Percentiles rank a stretch among this genome's conserved stretches.
Evolutionary conservation across 2,329 filamentous ascomycete species (phyloP).

Genomic region (Penicillium sp.): DNA sequence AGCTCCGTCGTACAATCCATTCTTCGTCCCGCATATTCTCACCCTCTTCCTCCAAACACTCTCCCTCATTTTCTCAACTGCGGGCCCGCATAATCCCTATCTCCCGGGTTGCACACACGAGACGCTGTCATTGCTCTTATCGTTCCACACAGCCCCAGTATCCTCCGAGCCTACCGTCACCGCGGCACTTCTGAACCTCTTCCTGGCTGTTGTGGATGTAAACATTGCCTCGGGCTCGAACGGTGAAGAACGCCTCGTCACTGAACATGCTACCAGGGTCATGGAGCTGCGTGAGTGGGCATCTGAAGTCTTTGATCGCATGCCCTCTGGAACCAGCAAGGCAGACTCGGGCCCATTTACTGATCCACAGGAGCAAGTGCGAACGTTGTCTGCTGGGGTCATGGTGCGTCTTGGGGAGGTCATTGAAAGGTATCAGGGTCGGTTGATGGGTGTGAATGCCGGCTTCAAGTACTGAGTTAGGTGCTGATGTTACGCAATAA

Average conservation of each 20-base stretch:
- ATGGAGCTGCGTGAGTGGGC: slow-evolving; percentile 90
- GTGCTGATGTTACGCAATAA: not conserved
- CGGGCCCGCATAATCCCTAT: slow-evolving; percentile 74
- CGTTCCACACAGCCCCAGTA: slow-evolving; percentile 57
- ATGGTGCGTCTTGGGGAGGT: slow-evolving; percentile 81
- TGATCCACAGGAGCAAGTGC: slow-evolving; percentile 40
- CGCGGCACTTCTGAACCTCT: slow-evolving; percentile 73
- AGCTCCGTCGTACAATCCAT: slow-evolving; percentile 55
- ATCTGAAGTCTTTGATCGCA: slow-evolving; percentile 68
- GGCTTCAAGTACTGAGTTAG: slow-evolving; percentile 42
- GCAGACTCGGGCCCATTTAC: slow-evolving; percentile 62
- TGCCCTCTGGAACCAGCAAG: slow-evolving; percentile 57
- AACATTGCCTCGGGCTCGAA: slow-evolving; percentile 56
- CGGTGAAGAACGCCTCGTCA: slow-evolving; percentile 69
- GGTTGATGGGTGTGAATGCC: slow-evolving; percentile 70
- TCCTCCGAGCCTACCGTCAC: slow-evolving; percentile 67
- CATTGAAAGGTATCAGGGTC: slow-evolving; percentile 75
- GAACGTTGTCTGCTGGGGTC: slow-evolving; percentile 70
- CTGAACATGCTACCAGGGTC: slow-evolving; percentile 72
- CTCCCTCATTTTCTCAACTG: slow-evolving; percentile 76
- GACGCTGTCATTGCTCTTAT: slow-evolving; percentile 79
- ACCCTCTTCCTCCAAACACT: slow-evolving; percentile 83
- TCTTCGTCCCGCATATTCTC: slow-evolving; percentile 74
- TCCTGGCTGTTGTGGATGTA: slow-evolving; percentile 79
- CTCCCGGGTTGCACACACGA: slow-evolving; percentile 81